A percentile compares a stretch with the other conserved stretches of the same genome.
These are phyloP conservation scores for Arthrobotrys sinensis DNA, from an alignment of 2,329 filamentous ascomycete species.

Conservation along the genomic window DNA sequence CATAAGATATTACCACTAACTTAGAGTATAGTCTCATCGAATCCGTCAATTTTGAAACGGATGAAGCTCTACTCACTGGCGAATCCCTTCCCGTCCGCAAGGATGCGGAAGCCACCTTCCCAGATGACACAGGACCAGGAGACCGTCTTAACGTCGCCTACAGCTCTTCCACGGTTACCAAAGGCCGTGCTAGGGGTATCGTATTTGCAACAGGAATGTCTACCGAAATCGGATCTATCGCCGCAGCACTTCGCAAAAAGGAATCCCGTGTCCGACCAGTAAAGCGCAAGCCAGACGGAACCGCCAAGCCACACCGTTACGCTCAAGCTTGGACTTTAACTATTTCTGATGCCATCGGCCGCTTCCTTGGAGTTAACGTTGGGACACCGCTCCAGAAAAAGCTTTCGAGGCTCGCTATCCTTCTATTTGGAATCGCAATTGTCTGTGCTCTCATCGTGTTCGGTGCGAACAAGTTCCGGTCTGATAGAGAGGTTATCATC, in stretches of 20 bases:
- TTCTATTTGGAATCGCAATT: constrained; percentile 76
- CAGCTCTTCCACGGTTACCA: constrained; percentile 75
- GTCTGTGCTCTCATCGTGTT: constrained; percentile 79
- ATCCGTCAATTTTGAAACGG: constrained; percentile 73
- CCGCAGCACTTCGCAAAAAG: constrained; percentile 75
- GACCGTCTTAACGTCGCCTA: constrained; percentile 77
- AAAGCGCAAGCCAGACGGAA: constrained; percentile 71
- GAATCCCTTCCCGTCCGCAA: constrained; percentile 75
- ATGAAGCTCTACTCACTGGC: constrained; percentile 76
- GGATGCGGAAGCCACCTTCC: constrained; percentile 70
- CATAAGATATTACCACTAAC: constrained; percentile 66
- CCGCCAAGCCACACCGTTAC: constrained; percentile 72
- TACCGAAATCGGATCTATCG: constrained; percentile 78
- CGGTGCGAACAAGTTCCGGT: constrained; percentile 75
- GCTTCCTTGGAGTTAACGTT: constrained; percentile 78
- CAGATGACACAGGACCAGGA: constrained; percentile 73
- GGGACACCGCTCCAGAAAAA: constrained; percentile 80
- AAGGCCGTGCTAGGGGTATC: constrained; percentile 76
- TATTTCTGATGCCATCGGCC: constrained; percentile 73
- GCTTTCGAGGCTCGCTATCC: constrained; percentile 77
- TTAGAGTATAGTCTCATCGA: constrained; percentile 69
- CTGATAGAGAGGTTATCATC: constrained; percentile 75
- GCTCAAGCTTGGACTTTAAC: constrained; percentile 71
- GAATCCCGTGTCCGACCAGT: constrained; percentile 72
- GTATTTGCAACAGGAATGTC: constrained; percentile 75